Evolutionary conservation across 2,329 filamentous ascomycete genomes (phyloP), one percentile per base, ranked within the genome.

Genomic region (Cladophialophora psammophila): DNA sequence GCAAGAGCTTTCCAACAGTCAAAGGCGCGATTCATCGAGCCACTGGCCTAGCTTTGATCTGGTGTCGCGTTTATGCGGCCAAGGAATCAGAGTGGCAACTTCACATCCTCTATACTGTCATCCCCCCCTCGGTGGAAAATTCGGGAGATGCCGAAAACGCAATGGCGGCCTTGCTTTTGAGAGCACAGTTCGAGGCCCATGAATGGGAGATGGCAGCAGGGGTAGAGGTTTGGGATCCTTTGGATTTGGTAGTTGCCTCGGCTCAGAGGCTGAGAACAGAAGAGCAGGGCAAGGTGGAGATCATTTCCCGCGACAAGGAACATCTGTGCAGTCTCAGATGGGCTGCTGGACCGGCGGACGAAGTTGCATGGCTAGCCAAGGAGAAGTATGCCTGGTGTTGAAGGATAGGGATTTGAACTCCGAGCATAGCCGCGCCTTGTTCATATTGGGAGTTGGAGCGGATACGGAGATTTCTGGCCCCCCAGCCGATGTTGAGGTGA

Each of bases 221-320:
- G 54, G 87, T 97, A 3, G 86, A 93, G 76, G 82, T 94, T 60
- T 98, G 94, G 94, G 96, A 95, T 75, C 93, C 94, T 0, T 85
- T 85, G 3, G 80, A 86, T 6, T 73, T 84, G 69, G 76, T 88
- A 32, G 70, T 81, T 58, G 75, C 79, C 65, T 81, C 82, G 1
- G 79, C 81, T 50, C 74, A 76, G 54, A 62, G 78, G 60, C 57
- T 72, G 64, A 67, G 55, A 18, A 53, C 42, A 8, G 48, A 66
- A 53, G 60, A 68, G 31, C 64, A 72, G 31, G 76, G 77, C 3
- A 73, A 74, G 34, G 78, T 75, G 50, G 65, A 80, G 60, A 69
- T 83, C 35, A 74, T 82, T 40, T 78, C 82, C 52, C 78, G 82
- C 52, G 81, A 84, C 61, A 77, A 81, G 69, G 78, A 77, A 65